phyloP scores from a whole-genome alignment of 495 filamentous ascomycete genomes.

The Aspergillus asperescens region DNA sequence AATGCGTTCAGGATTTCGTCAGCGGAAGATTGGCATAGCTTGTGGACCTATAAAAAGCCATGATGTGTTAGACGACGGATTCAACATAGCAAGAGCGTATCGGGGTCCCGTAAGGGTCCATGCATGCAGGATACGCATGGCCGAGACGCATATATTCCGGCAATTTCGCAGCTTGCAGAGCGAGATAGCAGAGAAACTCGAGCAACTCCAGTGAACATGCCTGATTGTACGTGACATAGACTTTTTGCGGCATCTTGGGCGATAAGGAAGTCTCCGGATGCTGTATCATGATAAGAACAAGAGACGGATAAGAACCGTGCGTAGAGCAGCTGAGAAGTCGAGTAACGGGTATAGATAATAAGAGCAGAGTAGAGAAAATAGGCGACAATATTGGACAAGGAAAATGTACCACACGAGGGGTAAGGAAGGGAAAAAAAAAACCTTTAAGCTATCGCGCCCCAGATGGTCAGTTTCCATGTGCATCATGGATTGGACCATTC shows the following conservation, averaged over 20 bases:
- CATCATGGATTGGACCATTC: conserved; percentile 2
- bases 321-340: conserved; percentile 1
- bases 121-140: neutral
- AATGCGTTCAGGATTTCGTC: conserved; percentile 74
- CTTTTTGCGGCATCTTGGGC: conserved; percentile 73
- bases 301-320: neutral
- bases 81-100: neutral
- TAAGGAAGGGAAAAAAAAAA: conserved; percentile 9
- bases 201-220: conserved; percentile 42
- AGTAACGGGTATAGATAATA: conserved; percentile 3
- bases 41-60: conserved; percentile 68
- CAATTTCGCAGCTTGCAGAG: neutral
- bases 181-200: neutral
- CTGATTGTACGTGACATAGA: conserved; percentile 96
- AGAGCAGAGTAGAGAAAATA: conserved; percentile 1
- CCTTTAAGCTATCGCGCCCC: neutral
- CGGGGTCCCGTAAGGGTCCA: neutral
- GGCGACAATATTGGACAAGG: neutral
- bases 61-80: conserved; percentile 20
- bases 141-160: neutral
- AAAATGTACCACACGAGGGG: conserved; percentile 14
- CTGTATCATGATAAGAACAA: conserved; percentile 5
- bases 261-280: neutral
- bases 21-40: conserved; percentile 85
- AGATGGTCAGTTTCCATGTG: conserved; percentile 8